Percentiles rank a stretch among this genome's conserved stretches.
Evolutionary conservation across 202 grass and related monocot species (phyloP).

Genomic region (Brachypodium distachyon): DNA sequence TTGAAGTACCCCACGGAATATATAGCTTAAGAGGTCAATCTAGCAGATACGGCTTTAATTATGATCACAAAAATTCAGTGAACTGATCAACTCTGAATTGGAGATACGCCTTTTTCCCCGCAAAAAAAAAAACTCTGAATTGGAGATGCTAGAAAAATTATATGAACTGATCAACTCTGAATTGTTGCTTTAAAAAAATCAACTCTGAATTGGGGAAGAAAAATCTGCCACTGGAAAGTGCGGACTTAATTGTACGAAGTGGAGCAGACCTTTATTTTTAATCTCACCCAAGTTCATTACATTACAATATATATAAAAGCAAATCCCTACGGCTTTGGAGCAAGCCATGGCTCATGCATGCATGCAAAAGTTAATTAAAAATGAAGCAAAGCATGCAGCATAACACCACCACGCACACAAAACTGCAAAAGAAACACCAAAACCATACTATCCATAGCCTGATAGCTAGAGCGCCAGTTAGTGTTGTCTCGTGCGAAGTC

Average conservation of each 20-base stretch:
- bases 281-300: not conserved
- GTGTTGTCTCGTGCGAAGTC: slow-evolving; percentile 40
- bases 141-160: not conserved
- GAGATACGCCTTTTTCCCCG: no score
- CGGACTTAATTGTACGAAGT: not conserved
- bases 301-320: slow-evolving; percentile 14
- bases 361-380: slow-evolving; percentile 21
- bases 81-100: not conserved
- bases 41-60: no score
- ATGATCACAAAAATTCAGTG: not conserved
- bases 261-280: not conserved
- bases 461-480: not conserved
- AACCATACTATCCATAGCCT: not conserved
- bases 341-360: not conserved
- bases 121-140: not conserved
- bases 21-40: no score
- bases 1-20: not conserved
- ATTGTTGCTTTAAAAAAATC: no score
- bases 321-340: slow-evolving; percentile 12
- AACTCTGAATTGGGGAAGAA: not conserved
- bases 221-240: not conserved
- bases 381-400: slow-evolving; percentile 24
- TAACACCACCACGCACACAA: no score
- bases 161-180: not conserved
- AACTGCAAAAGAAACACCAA: no score